Percentiles rank a stretch among this genome's conserved stretches.
These are phyloP conservation scores for Ramularia endophylla DNA, from an alignment of 2,329 filamentous ascomycete genomes.

Conservation along the genomic window DNA sequence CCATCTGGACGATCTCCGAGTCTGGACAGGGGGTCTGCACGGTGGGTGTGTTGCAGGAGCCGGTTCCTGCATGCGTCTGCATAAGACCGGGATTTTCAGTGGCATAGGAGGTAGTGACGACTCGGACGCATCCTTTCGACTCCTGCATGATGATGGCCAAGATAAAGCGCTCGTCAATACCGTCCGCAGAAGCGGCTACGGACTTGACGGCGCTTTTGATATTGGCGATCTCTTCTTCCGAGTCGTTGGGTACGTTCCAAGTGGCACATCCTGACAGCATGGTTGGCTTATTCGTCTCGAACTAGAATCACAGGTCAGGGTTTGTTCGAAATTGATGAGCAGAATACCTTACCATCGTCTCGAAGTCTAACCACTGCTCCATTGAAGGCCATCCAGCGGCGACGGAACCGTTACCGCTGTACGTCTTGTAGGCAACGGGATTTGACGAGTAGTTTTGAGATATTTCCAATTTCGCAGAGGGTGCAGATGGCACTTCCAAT, in stretches of 20 bases:
- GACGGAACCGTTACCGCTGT: constrained; percentile 31
- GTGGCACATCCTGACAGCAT: constrained; percentile 34
- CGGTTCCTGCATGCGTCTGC: constrained; percentile 17
- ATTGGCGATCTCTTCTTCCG: constrained; percentile 31
- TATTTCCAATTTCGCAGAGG: background rate
- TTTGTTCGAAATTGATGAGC: constrained; percentile 1
- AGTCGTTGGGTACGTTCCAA: constrained; percentile 33
- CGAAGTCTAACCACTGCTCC: constrained; percentile 32
- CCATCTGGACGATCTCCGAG: constrained; percentile 36
- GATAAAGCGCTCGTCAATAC: constrained; percentile 38
- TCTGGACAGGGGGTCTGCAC: constrained; percentile 35
- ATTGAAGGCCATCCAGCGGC: constrained; percentile 34
- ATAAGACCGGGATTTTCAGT: constrained; percentile 31
- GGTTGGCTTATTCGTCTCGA: constrained; percentile 29
- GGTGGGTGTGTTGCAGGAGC: constrained; percentile 13
- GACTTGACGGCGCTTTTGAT: constrained; percentile 35
- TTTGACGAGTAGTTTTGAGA: background rate
- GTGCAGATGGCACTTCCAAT: background rate
- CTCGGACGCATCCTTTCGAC: constrained; percentile 43
- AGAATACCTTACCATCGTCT: constrained; percentile 25
- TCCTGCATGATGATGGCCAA: constrained; percentile 44
- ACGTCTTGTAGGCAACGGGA: constrained; percentile 22
- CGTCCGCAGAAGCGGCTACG: constrained; percentile 25
- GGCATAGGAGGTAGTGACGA: constrained; percentile 37
- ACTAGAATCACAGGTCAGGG: constrained; percentile 20